Evolutionary conservation across 176 grass and related monocot species (phyloP), one percentile per base, ranked within the genome.

Genomic region (Poa pratensis): DNA sequence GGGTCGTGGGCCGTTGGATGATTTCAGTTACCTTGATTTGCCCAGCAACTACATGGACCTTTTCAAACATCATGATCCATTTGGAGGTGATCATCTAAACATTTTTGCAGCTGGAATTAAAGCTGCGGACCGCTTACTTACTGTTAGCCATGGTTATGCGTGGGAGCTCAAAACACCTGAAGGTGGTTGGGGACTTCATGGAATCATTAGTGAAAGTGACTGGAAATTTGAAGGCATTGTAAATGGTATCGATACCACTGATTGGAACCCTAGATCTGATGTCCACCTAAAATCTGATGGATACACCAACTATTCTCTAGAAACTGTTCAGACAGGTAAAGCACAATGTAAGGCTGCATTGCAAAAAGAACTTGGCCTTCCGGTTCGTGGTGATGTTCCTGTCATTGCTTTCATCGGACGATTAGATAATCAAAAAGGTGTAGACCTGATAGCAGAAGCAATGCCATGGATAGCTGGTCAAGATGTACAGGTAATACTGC

Each of bases 161-260:
- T 89, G 93, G 93, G 96, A 94, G 75, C 61, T 98, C 60, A 98
- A 94, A 95, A 95, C 93, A 80, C 61, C 91, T 67, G 93, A 98
- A 89, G 93, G 93, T 20, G 91, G 93, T 39, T 95, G 96, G 96
- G 96, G 93, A 19, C 86, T 98, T 86, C 93, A 98, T 76, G 83
- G 60, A 28, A 90, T 96, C 65, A 92, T 98, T 46, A 91, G 81
- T 69, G 96, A 94, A 67, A 92, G 50, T 45, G 78, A 92, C 43
- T 94, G 93, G 93, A 98, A 95, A 92, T 94, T 98, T 57, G 74
- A 89, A 34, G 93, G 93, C 46, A 98, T 95, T 82, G 96, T 95
- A 45, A 96, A 98, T 79, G 96, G 96, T 26, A 84, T 96, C n/a
- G 96, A 98, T 83, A 92, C 89, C 37, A 39, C 46, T 18, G 90